phyloP scores from a whole-genome alignment of 2,329 filamentous ascomycete genomes.

The Trichoderma endophyticum region DNA sequence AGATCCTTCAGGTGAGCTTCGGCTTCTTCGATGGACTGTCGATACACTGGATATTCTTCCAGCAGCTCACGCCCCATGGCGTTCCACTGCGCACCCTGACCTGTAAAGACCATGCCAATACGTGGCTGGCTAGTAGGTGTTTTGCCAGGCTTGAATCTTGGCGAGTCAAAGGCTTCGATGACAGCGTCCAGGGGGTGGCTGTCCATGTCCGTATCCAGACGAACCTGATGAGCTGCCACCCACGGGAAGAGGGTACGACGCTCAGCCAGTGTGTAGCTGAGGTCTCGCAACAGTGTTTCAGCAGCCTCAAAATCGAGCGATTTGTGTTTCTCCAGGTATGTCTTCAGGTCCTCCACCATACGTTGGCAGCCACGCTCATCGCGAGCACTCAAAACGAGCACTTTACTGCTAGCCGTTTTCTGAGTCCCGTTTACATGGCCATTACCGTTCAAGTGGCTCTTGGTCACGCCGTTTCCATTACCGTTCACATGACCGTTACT shows the following conservation, averaged over 20 bases:
- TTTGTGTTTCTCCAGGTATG: not conserved
- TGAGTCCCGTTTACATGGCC: not conserved
- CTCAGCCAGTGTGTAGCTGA: not conserved
- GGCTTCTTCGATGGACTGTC: not conserved
- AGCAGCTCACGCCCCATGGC: not conserved
- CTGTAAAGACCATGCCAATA: not conserved
- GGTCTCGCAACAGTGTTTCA: not conserved
- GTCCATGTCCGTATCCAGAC: not conserved
- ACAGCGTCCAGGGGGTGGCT: not conserved
- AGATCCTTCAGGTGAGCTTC: not conserved
- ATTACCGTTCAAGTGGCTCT: not conserved
- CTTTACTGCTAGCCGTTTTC: not conserved
- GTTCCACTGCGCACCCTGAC: conserved; percentile 10
- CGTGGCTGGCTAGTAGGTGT: not conserved
- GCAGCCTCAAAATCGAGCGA: not conserved
- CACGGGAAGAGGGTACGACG: not conserved
- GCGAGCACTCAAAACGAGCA: not conserved
- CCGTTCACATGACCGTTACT: not conserved
- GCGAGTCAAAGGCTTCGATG: not conserved
- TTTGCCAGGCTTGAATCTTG: not conserved
- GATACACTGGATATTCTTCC: not conserved
- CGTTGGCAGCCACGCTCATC: not conserved
- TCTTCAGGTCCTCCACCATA: not conserved
- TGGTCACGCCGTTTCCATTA: not conserved
- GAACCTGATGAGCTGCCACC: not conserved